Evolutionary conservation across 73 alveolate species (phyloP).

Genomic region (Paraurostyla sp.): DNA sequence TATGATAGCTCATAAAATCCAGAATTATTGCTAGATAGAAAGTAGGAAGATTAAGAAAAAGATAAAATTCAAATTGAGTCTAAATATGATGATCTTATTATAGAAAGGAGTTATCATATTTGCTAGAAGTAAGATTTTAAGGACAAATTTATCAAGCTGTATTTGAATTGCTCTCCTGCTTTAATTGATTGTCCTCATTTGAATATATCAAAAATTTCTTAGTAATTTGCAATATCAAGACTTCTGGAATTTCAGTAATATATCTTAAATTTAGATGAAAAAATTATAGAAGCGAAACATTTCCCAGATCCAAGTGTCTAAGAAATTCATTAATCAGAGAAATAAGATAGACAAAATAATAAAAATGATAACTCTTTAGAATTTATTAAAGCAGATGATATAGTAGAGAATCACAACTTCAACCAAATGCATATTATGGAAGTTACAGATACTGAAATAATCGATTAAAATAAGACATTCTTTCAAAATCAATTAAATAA

Average conservation of each 20-base stretch:
- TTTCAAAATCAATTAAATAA: too few relatives aligned
- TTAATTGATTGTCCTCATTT: slow-evolving; percentile 3
- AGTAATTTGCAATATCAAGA: slow-evolving; percentile 10
- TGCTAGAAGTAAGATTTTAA: neutral
- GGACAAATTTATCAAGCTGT: neutral
- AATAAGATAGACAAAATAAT: neutral
- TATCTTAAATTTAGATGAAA: neutral
- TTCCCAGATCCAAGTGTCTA: too few relatives aligned
- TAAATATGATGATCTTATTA: neutral
- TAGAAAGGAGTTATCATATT: slow-evolving; percentile 40
- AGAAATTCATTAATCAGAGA: too few relatives aligned
- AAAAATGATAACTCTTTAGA: neutral
- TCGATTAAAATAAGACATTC: too few relatives aligned
- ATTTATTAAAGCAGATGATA: neutral
- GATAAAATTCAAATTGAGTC: neutral
- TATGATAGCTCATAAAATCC: neutral
- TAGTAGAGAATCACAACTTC: neutral
- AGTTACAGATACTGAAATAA: too few relatives aligned
- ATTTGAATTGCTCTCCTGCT: neutral
- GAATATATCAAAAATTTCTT: neutral
- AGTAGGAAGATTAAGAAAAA: neutral
- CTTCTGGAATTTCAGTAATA: neutral
- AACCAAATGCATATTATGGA: neutral
- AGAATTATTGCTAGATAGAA: too few relatives aligned
- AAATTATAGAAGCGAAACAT: slow-evolving; percentile 8